Evolutionary conservation across 2,329 filamentous ascomycete genomes (phyloP).

Genomic region (Calycina herbarum): DNA sequence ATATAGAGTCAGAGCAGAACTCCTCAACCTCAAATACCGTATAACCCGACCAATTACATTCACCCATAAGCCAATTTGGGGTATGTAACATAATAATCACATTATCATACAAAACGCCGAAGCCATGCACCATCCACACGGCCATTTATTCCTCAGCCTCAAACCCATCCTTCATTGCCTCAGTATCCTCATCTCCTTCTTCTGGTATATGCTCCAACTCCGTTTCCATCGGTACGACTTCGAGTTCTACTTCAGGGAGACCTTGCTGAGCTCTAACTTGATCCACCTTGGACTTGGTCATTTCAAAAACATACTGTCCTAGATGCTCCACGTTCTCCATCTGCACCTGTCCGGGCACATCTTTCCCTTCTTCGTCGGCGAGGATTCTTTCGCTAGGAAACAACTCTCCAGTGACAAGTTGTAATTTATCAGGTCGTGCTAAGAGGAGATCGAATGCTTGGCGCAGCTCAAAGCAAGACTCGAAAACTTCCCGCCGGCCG

Average conservation of each 20-base stretch:
- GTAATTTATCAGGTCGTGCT: slow-evolving; percentile 75
- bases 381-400: slow-evolving; percentile 66
- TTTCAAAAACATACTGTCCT: slow-evolving; percentile 94
- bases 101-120: slow-evolving; percentile 4
- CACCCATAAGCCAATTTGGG: neutral
- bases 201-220: slow-evolving; percentile 14
- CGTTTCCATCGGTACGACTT: slow-evolving; percentile 16
- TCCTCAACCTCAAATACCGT: too few species aligned
- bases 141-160: slow-evolving; percentile 25
- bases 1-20: too few species aligned
- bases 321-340: slow-evolving; percentile 95
- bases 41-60: neutral
- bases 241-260: slow-evolving; percentile 25
- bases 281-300: slow-evolving; percentile 62
- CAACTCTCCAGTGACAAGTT: slow-evolving; percentile 82
- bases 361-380: slow-evolving; percentile 44
- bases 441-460: slow-evolving; percentile 82
- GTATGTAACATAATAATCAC: slow-evolving; percentile 2
- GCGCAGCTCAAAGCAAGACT: slow-evolving; percentile 82
- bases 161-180: slow-evolving; percentile 27
- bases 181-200: slow-evolving; percentile 18
- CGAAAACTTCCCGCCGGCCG: slow-evolving; percentile 84
- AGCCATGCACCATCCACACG: neutral
- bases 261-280: slow-evolving; percentile 36
- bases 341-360: slow-evolving; percentile 57